Evolutionary conservation across 495 filamentous ascomycete species (phyloP).

Genomic region (Tuber aestivum): DNA sequence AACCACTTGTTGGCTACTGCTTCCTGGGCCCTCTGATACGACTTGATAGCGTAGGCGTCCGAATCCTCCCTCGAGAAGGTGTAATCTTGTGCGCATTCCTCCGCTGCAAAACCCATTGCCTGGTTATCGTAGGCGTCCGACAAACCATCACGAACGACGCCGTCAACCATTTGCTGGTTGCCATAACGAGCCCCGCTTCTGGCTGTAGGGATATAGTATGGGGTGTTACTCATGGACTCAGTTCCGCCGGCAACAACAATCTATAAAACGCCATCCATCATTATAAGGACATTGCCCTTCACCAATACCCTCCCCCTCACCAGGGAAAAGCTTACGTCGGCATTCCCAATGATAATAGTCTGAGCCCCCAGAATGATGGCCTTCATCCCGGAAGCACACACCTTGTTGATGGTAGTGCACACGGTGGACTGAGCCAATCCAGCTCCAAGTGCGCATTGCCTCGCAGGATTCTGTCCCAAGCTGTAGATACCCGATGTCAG

Average conservation of each 20-base stretch:
- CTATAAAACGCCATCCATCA: constrained; percentile 4
- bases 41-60: constrained; percentile 87
- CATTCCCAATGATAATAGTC: constrained; percentile 91
- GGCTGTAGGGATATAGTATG: constrained; percentile 86
- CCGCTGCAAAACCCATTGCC: constrained; percentile 87
- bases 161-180: constrained; percentile 77
- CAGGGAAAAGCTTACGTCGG: constrained; percentile 48
- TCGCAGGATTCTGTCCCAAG: constrained; percentile 91
- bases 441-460: constrained; percentile 84
- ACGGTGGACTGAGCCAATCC: constrained; percentile 72
- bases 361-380: constrained; percentile 91
- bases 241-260: constrained; percentile 87
- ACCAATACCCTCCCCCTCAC: background rate
- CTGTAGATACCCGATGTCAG: constrained; percentile 47
- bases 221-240: constrained; percentile 95
- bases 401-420: constrained; percentile 95
- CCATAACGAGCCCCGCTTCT: constrained; percentile 86
- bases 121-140: constrained; percentile 84
- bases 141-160: constrained; percentile 84
- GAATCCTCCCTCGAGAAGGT: constrained; percentile 71
- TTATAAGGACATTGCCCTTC: background rate
- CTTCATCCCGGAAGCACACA: constrained; percentile 90
- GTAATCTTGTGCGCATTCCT: constrained; percentile 86
- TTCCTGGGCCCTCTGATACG: constrained; percentile 83
- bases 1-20: constrained; percentile 75